phyloP scores from a whole-genome alignment of 1,284 basidiomycete species.

The Phlebopus sp. region DNA sequence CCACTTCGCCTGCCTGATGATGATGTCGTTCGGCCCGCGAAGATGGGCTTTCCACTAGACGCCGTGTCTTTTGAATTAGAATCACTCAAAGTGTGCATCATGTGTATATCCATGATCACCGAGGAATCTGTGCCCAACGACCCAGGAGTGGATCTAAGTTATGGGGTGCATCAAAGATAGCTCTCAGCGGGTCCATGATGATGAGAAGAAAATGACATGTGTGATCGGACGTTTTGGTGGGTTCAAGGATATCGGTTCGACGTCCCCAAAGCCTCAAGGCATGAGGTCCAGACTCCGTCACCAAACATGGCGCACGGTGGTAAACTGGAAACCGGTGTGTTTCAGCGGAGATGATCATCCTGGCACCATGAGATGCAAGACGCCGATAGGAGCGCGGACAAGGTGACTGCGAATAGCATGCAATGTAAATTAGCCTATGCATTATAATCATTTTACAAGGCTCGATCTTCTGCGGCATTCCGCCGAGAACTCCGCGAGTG shows the following conservation, averaged over 20 bases:
- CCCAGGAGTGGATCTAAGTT: background rate
- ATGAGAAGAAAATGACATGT: conserved; percentile 15
- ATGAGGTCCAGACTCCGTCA: too few relatives aligned
- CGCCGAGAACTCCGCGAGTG: conserved; percentile 8
- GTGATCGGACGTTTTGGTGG: conserved; percentile 7
- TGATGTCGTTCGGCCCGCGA: too few relatives aligned
- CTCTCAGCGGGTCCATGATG: conserved; percentile 6
- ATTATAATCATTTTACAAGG: conserved; percentile 21
- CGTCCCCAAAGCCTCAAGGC: too few relatives aligned
- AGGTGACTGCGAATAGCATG: conserved; percentile 14
- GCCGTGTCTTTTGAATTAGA: too few relatives aligned
- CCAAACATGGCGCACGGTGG: conserved; percentile 17
- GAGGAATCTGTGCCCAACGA: too few relatives aligned
- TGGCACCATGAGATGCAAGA: background rate
- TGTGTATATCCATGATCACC: too few relatives aligned
- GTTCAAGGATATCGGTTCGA: too few relatives aligned
- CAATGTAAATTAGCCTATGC: conserved; percentile 28
- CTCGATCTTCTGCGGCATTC: conserved; percentile 11
- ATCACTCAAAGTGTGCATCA: too few relatives aligned
- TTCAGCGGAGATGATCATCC: conserved; percentile 31
- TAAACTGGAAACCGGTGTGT: conserved; percentile 15
- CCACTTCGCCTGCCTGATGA: too few relatives aligned
- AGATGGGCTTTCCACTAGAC: too few relatives aligned
- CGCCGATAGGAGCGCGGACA: conserved; percentile 3
- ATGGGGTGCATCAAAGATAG: background rate